Conservation (phyloP, 352 stramenopile species). For the Blastocystis sp. region DNA sequence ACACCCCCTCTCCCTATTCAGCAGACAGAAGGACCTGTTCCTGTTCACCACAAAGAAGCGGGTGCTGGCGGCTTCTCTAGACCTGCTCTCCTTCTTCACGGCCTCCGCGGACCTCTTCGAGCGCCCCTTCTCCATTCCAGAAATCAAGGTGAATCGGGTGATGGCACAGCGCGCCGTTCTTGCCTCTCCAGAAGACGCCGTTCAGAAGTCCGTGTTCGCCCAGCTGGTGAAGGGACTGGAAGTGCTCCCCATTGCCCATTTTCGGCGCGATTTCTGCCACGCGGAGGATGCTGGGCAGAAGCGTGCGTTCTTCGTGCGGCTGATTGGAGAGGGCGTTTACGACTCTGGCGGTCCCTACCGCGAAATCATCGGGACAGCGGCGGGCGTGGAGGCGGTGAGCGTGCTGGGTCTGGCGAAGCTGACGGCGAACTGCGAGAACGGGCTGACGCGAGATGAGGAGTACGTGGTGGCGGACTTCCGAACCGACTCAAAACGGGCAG, state of each 20-base stretch:
- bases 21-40: constrained; percentile 7
- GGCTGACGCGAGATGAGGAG: constrained; percentile 1
- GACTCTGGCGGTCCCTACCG: constrained; percentile 63
- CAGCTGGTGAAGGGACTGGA: constrained; percentile 48
- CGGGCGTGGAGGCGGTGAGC: not conserved
- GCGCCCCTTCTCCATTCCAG: constrained; percentile 46
- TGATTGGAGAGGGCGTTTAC: constrained; percentile 64
- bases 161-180: not conserved
- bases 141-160: constrained; percentile 50
- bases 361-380: constrained; percentile 51
- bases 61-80: constrained; percentile 2
- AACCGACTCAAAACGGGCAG: not conserved
- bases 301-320: constrained; percentile 58
- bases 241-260: constrained; percentile 3
- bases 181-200: not conserved
- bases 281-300: constrained; percentile 68
- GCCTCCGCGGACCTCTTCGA: constrained; percentile 7
- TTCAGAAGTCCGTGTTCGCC: constrained; percentile 24
- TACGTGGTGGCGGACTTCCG: constrained; percentile 4
- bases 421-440: constrained; percentile 24
- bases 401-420: constrained; percentile 6
- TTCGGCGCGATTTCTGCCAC: constrained; percentile 52
- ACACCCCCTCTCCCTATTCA: not conserved
- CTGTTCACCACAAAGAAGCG: constrained; percentile 46
- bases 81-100: not conserved